Conservation (phyloP, 805 yeast genomes). For the Pichia pseudocactophila region DNA sequence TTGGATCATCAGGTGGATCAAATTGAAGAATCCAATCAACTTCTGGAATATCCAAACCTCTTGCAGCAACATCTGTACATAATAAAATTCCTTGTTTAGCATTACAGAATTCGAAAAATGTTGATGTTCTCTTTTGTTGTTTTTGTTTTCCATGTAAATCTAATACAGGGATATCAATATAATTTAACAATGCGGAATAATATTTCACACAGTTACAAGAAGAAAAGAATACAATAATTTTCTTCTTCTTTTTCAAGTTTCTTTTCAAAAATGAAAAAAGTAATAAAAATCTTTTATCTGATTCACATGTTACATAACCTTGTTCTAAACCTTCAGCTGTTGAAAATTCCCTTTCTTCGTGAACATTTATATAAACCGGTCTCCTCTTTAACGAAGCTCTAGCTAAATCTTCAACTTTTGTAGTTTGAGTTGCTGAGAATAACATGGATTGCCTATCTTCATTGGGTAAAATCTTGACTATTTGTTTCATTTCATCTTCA, state of each 20-base stretch:
- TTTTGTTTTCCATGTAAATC: slow-evolving; percentile 97
- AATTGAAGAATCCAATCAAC: slow-evolving; percentile 99
- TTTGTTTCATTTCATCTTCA: slow-evolving; percentile 98
- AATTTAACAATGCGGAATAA: slow-evolving; percentile 88
- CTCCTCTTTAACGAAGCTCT: slow-evolving; percentile 92
- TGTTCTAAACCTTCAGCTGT: slow-evolving; percentile 97
- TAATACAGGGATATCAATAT: slow-evolving; percentile 92
- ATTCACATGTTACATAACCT: slow-evolving; percentile 96
- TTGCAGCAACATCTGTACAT: slow-evolving; percentile 98
- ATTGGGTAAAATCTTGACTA: slow-evolving; percentile 84
- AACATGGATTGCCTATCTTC: slow-evolving; percentile 94
- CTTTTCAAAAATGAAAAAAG: slow-evolving; percentile 90
- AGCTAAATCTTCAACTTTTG: slow-evolving; percentile 96
- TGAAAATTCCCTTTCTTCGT: slow-evolving; percentile 68
- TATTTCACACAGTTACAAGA: slow-evolving; percentile 97
- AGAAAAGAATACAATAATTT: slow-evolving; percentile 87
- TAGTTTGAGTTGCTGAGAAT: slow-evolving; percentile 98
- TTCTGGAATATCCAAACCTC: slow-evolving; percentile 97
- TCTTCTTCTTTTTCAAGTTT: slow-evolving; percentile 86
- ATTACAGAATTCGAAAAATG: slow-evolving; percentile 96
- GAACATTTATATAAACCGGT: slow-evolving; percentile 90
- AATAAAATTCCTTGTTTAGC: slow-evolving; percentile 89
- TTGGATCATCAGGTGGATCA: slow-evolving; percentile 99
- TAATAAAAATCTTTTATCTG: slow-evolving; percentile 85
- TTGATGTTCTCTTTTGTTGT: slow-evolving; percentile 96